Conservation (phyloP, 2,329 filamentous ascomycete species). For the Acrodontium crateriforme region DNA sequence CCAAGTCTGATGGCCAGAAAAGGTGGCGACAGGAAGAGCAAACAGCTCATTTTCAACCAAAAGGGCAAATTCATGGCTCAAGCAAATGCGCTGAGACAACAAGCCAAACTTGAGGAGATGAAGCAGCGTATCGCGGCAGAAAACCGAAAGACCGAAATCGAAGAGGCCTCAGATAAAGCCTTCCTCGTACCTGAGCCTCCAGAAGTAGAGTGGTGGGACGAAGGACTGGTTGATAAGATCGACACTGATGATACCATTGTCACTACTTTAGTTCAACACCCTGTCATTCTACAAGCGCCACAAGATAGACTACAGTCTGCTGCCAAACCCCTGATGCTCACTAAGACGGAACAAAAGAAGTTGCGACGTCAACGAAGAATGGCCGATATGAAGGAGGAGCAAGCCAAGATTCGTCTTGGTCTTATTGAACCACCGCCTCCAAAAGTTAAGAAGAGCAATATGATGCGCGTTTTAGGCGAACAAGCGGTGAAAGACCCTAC, state of each 20-base stretch:
- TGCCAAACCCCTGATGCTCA: constrained; percentile 85
- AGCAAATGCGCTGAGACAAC: constrained; percentile 73
- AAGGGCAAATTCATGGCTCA: constrained; percentile 97
- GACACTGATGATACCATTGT: constrained; percentile 82
- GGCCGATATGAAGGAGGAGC: constrained; percentile 87
- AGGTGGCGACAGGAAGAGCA: constrained; percentile 51
- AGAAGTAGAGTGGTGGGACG: constrained; percentile 95
- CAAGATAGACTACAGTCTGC: constrained; percentile 70
- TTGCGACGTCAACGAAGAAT: constrained; percentile 77
- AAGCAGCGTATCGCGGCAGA: constrained; percentile 84
- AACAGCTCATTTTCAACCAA: constrained; percentile 77
- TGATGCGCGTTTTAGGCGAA: constrained; percentile 93
- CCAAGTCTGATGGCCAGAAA: constrained; percentile 51
- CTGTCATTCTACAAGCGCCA: constrained; percentile 76
- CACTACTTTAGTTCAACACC: constrained; percentile 84
- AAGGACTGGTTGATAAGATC: constrained; percentile 53
- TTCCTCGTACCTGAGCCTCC: constrained; percentile 76
- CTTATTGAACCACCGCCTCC: constrained; percentile 80
- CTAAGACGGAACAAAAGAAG: constrained; percentile 80
- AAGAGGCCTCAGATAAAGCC: constrained; percentile 85
- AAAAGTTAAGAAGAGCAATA: constrained; percentile 92
- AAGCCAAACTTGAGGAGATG: constrained; percentile 82
- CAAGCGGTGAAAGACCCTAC: constrained; percentile 92
- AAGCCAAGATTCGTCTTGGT: constrained; percentile 87
- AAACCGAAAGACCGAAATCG: constrained; percentile 79